These are phyloP conservation scores for Ophiostoma triangulosporum DNA, from an alignment of 2,329 filamentous ascomycete species.

Conservation along the genomic window DNA sequence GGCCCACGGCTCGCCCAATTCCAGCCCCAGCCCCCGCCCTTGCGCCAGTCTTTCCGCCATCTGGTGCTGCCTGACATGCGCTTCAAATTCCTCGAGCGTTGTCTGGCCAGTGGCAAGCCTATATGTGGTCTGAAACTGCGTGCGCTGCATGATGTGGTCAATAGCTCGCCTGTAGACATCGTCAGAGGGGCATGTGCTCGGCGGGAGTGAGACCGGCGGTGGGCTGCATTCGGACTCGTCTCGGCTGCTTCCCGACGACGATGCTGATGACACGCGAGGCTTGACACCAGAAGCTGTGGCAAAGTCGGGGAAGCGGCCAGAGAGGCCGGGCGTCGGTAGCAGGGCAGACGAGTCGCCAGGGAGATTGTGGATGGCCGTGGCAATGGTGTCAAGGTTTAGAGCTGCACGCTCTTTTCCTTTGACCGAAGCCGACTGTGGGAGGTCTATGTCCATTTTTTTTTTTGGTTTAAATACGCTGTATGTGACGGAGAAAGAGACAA, in stretches of 20 bases:
- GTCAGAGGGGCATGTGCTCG: neutral
- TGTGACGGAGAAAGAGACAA: neutral
- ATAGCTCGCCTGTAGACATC: constrained; percentile 2
- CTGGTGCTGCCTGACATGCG: neutral
- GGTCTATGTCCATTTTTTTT: neutral
- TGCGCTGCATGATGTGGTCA: neutral
- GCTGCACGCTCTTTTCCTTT: constrained; percentile 4
- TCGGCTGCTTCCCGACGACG: neutral
- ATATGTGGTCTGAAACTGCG: neutral
- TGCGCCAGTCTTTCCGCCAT: neutral
- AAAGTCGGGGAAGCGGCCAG: neutral
- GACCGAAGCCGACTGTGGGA: neutral
- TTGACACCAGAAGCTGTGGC: neutral
- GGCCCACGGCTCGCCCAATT: neutral
- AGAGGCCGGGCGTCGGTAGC: constrained; percentile 1
- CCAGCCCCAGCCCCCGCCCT: neutral
- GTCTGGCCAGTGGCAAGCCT: neutral
- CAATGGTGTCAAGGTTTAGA: constrained; percentile 2
- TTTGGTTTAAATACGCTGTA: too few species aligned
- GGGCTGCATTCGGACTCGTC: neutral
- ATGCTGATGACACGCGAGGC: neutral
- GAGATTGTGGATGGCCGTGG: constrained; percentile 3
- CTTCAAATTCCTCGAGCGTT: neutral
- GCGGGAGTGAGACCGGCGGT: neutral
- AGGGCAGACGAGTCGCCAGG: constrained; percentile 1